phyloP scores from a whole-genome alignment of 805 yeast species.

The Tetrapisispora taiwanensis region DNA sequence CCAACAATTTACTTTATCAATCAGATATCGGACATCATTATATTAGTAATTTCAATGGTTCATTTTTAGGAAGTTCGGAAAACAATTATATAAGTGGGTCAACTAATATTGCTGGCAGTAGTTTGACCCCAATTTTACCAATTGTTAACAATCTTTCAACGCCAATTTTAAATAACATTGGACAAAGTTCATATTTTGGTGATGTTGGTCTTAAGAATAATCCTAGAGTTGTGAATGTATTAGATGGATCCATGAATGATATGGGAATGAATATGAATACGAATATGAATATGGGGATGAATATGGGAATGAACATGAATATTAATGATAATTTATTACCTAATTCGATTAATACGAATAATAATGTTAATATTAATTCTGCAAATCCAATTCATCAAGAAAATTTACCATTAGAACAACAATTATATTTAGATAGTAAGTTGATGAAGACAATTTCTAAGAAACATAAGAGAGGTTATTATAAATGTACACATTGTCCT shows the following conservation, averaged over 20 bases:
- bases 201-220: not conserved
- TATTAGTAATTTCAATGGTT: not conserved
- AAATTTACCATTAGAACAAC: conserved; percentile 10
- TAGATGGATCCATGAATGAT: not conserved
- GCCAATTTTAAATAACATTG: not conserved
- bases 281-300: no score
- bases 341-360: not conserved
- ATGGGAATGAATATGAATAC: not conserved
- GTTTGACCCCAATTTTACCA: conserved; percentile 1
- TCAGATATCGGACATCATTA: not conserved
- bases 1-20: not conserved
- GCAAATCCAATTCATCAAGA: not conserved
- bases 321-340: no score
- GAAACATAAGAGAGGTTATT: conserved; percentile 35
- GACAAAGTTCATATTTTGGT: not conserved
- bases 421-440: conserved; percentile 18
- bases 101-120: not conserved
- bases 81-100: not conserved
- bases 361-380: not conserved
- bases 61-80: not conserved
- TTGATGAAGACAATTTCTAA: conserved; percentile 17
- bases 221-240: not conserved
- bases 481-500: conserved; percentile 40
- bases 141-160: not conserved
- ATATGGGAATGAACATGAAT: no score